Percentiles rank a stretch among this genome's conserved stretches.
phyloP scores from a whole-genome alignment of 208 protist genomes.

The Trypanosoma cruzi region DNA sequence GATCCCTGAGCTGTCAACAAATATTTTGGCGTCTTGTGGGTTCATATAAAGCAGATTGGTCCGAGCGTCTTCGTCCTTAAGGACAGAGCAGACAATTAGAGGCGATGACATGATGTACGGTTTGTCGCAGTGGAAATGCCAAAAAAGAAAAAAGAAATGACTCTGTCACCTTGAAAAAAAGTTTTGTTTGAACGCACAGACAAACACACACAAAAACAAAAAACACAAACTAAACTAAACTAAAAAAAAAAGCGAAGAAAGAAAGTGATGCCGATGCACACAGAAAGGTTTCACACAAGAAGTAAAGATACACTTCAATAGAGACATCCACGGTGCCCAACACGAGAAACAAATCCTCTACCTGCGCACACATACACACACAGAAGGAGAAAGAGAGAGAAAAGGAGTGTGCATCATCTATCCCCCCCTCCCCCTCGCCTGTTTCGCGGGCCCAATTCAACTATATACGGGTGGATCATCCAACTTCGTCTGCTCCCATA shows the following conservation, averaged over 20 bases:
- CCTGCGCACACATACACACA: too few relatives aligned
- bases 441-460: not conserved
- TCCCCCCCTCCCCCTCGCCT: not conserved
- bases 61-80: slow-evolving; percentile 49
- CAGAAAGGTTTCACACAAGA: too few relatives aligned
- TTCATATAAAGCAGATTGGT: slow-evolving; percentile 76
- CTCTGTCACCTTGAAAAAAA: too few relatives aligned
- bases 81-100: slow-evolving; percentile 26
- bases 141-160: slow-evolving; percentile 14
- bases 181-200: too few relatives aligned
- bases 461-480: slow-evolving; percentile 8
- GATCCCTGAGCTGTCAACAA: slow-evolving; percentile 14
- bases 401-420: not conserved
- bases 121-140: not conserved
- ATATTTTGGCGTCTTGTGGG: slow-evolving; percentile 20
- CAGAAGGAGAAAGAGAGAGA: not conserved
- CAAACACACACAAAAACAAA: not conserved
- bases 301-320: too few relatives aligned
- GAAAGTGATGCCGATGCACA: too few relatives aligned
- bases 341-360: too few relatives aligned
- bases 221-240: too few relatives aligned
- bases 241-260: too few relatives aligned
- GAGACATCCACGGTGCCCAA: too few relatives aligned
- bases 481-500: slow-evolving; percentile 33
- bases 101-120: slow-evolving; percentile 21